Evolutionary conservation across 495 filamentous ascomycete genomes (phyloP).

Genomic region (Neurospora discreta): DNA sequence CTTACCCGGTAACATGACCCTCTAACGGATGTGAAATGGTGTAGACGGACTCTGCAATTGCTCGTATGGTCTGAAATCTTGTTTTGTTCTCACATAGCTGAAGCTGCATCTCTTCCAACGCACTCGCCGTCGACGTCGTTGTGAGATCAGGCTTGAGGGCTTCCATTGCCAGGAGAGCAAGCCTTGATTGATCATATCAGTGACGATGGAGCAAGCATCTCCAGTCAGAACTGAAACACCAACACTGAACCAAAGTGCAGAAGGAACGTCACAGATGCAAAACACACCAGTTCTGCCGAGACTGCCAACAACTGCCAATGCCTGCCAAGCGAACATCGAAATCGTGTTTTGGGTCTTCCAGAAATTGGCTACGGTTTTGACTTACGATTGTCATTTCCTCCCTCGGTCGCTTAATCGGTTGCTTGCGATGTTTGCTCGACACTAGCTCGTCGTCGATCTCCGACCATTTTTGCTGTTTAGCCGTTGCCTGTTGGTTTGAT

Average conservation of each 20-base stretch:
- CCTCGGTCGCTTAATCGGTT: neutral
- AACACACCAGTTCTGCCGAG: neutral
- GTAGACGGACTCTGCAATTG: neutral
- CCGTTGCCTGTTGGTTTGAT: neutral
- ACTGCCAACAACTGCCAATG: neutral
- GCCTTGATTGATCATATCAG: neutral
- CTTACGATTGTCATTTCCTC: neutral
- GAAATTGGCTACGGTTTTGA: neutral
- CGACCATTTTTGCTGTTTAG: neutral
- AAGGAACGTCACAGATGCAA: neutral
- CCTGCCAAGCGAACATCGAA: neutral
- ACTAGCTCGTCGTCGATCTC: neutral
- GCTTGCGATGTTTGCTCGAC: neutral
- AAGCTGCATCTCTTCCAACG: neutral
- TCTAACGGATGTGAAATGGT: neutral
- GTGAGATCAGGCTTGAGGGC: neutral
- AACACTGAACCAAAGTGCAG: neutral
- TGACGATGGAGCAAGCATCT: neutral
- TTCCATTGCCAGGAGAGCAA: neutral
- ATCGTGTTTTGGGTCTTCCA: neutral
- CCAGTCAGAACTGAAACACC: neutral
- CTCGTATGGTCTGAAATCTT: neutral
- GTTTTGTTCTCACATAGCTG: neutral
- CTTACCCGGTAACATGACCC: neutral
- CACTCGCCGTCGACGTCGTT: neutral